These are phyloP conservation scores for Suhomyces sp. DNA, from an alignment of 805 yeast genomes.

Conservation along the genomic window DNA sequence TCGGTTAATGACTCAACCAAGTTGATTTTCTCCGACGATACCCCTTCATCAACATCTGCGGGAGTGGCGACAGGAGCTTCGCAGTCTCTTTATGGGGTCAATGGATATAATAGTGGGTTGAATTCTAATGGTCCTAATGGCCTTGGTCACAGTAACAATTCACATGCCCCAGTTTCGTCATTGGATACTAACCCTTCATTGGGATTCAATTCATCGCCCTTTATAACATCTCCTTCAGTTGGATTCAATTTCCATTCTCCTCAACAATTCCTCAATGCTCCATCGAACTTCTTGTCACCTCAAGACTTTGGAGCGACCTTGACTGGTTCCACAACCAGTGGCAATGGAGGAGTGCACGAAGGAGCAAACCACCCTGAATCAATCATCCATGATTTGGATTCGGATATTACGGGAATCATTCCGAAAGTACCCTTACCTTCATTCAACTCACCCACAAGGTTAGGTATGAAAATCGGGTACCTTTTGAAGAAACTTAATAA, in stretches of 20 bases:
- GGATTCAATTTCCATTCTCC: slow-evolving; percentile 37
- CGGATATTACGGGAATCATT: slow-evolving; percentile 56
- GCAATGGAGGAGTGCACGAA: slow-evolving; percentile 1
- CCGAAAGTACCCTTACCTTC: slow-evolving; percentile 63
- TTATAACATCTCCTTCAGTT: slow-evolving; percentile 31
- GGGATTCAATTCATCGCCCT: slow-evolving; percentile 10
- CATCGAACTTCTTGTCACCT: slow-evolving; percentile 35
- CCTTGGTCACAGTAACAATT: background rate
- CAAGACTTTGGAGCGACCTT: slow-evolving; percentile 17
- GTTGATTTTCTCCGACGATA: slow-evolving; percentile 20
- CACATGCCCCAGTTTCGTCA: background rate
- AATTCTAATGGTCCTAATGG: background rate
- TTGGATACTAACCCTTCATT: background rate
- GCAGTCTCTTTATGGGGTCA: background rate
- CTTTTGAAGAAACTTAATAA: slow-evolving; percentile 43
- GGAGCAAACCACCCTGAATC: slow-evolving; percentile 4
- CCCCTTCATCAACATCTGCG: background rate
- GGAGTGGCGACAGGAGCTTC: background rate
- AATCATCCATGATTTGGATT: slow-evolving; percentile 47
- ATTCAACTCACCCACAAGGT: slow-evolving; percentile 66
- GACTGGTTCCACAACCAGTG: slow-evolving; percentile 2
- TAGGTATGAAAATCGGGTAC: slow-evolving; percentile 72
- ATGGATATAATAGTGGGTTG: background rate
- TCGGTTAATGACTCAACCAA: slow-evolving; percentile 65
- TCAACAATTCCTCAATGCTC: slow-evolving; percentile 34